Evolutionary conservation across 305 asterid species (phyloP), one percentile per base, ranked within the genome.

Genomic region (Solanum chacoense): DNA sequence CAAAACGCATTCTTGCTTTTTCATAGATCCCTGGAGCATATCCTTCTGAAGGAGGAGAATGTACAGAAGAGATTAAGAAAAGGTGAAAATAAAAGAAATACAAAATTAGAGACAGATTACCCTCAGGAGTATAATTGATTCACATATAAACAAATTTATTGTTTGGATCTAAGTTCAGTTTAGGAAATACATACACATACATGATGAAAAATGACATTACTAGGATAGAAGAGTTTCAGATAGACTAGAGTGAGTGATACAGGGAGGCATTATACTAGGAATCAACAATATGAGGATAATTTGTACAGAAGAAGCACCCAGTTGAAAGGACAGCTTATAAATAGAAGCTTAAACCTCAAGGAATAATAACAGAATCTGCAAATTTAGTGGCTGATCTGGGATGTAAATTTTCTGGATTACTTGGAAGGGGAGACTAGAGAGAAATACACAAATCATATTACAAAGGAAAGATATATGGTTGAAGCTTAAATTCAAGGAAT

Each of bases 1-100:
- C 99, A 91, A 96, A 94, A 74, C 98, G 93, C 89, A 97, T 89
- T 73, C 97, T 95, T 89, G 98, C 98, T 92, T 94, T 90, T 88
- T 97, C 99, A 85, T 93, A 94, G 92, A 93, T 93, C 90, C 98
- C 97, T 85, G 93, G 94, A 88, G 89, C 94, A 91, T 91, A 92
- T 89, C 95, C 98, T 89, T 90, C 99, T 97, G 88, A 24, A 76
- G 42, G 59, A 91, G 28, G 89, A 85, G 88, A 35, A 71, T 85
- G 87, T 67, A 37, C 78, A 89, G 34, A 59, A 83, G 76, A 75
- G 20, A 45, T 79, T 11, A 67, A 69, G 74, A 87, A 18, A 45
- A 85, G 31, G 38, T 81, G 72, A 77, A 85, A 22, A 4, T 20
- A 13, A 32, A 3, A 7, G 65, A 20, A 42, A 22, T 38, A 55